Conservation (phyloP, 495 filamentous ascomycete genomes). For the Tuber umbilicatum region DNA sequence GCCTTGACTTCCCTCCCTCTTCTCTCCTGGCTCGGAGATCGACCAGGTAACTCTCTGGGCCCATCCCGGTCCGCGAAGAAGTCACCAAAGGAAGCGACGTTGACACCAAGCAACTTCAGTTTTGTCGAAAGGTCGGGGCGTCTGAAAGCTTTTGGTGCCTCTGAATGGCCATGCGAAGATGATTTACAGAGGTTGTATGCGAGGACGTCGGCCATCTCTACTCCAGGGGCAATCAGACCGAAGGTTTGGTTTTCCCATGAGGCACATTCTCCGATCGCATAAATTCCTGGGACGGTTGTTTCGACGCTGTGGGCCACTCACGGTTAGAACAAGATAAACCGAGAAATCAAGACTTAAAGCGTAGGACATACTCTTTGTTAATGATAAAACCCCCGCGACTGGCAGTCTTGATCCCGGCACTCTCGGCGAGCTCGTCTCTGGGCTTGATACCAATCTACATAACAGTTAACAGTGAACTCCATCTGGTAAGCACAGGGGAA, state of each 20-base stretch:
- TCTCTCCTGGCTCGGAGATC: conserved; percentile 31
- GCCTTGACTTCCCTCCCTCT: conserved; percentile 59
- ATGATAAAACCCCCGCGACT: conserved; percentile 72
- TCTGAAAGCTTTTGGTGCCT: conserved; percentile 65
- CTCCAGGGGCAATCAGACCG: conserved; percentile 85
- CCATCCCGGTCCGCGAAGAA: conserved; percentile 93
- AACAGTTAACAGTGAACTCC: conserved; percentile 7
- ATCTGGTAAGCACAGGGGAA: conserved; percentile 22
- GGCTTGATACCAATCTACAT: conserved; percentile 69
- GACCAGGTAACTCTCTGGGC: conserved; percentile 64
- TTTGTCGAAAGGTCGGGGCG: conserved; percentile 89
- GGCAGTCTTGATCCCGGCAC: conserved; percentile 66
- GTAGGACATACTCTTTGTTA: conserved; percentile 48
- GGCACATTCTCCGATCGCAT: conserved; percentile 91
- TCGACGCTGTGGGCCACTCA: conserved; percentile 47
- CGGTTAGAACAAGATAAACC: background rate
- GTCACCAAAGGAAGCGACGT: conserved; percentile 92
- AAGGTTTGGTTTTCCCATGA: conserved; percentile 92
- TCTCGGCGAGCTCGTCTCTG: conserved; percentile 70
- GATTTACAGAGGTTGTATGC: conserved; percentile 68
- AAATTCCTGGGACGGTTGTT: conserved; percentile 69
- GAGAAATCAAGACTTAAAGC: background rate
- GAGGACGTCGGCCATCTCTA: conserved; percentile 94
- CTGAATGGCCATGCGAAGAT: conserved; percentile 61
- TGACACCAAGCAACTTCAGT: conserved; percentile 84